Percentiles rank a stretch among this genome's conserved stretches.
Evolutionary conservation across 2,329 filamentous ascomycete genomes (phyloP).

Genomic region (Cyphellophora attinorum): DNA sequence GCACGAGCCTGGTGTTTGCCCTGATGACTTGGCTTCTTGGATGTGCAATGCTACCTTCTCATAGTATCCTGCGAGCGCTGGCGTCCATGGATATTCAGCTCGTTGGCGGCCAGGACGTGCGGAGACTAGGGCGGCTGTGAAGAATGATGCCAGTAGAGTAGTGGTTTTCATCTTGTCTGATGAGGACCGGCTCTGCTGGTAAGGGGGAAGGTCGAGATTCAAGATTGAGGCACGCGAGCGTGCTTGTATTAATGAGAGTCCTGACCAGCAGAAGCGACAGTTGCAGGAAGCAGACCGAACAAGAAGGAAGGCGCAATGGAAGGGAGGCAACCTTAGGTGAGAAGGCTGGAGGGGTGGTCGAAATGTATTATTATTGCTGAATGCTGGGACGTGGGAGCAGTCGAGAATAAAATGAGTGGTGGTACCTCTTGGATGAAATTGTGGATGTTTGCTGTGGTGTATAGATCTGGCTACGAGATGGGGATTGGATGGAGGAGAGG

Average conservation of each 20-base stretch:
- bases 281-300: too few relatives aligned
- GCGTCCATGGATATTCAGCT: conserved; percentile 23
- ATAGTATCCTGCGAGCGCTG: conserved; percentile 30
- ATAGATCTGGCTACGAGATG: too few relatives aligned
- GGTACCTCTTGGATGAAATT: too few relatives aligned
- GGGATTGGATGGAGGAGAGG: conserved; percentile 2
- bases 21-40: conserved; percentile 15
- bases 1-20: conserved; percentile 19
- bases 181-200: not conserved
- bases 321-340: conserved; percentile 1
- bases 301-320: not conserved
- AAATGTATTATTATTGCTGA: too few relatives aligned
- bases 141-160: conserved; percentile 14
- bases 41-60: conserved; percentile 30
- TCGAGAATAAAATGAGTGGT: too few relatives aligned
- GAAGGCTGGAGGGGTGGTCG: conserved; percentile 3
- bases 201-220: too few relatives aligned
- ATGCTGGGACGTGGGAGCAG: too few relatives aligned
- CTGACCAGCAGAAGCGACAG: conserved; percentile 4
- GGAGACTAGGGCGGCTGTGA: not conserved
- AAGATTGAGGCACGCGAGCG: too few relatives aligned
- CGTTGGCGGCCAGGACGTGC: not conserved
- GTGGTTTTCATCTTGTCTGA: conserved; percentile 10
- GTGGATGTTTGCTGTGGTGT: too few relatives aligned
- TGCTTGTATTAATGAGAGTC: not conserved